Conservation (phyloP, 2,329 filamentous ascomycete genomes). For the Alternaria postmessia region DNA sequence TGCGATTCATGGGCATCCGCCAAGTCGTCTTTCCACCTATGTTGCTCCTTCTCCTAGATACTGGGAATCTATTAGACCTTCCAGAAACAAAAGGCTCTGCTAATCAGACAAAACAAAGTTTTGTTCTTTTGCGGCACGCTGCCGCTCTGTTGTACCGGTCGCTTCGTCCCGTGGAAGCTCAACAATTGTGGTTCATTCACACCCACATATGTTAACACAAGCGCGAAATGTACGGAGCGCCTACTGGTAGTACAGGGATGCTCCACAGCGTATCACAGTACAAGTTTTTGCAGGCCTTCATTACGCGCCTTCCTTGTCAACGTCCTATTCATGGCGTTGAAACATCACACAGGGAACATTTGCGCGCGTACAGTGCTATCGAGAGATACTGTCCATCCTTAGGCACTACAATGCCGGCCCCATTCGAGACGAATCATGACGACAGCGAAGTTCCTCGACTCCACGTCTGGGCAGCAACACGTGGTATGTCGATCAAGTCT, state of each 20-base stretch:
- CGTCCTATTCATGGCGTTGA: background rate
- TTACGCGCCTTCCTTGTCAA: background rate
- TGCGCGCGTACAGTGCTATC: background rate
- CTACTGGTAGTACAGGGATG: background rate
- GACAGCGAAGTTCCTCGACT: background rate
- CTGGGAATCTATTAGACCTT: background rate
- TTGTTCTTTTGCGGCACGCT: background rate
- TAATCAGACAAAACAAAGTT: background rate
- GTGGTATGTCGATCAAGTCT: constrained; percentile 2
- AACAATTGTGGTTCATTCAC: background rate
- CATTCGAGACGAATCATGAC: background rate
- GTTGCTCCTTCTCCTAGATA: background rate
- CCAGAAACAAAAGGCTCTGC: background rate
- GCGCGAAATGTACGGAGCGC: background rate
- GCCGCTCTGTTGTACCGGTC: constrained; percentile 5
- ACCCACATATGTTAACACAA: background rate
- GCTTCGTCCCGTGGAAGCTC: constrained; percentile 1
- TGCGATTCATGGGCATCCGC: background rate
- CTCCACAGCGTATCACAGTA: background rate
- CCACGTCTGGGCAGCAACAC: background rate
- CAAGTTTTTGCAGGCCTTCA: background rate
- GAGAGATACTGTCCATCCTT: background rate
- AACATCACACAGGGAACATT: background rate
- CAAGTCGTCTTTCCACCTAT: background rate
- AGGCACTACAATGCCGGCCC: background rate